Base-by-base conservation (phyloP, 192 early-diverging fungal genomes). In the Coemansia sp. region DNA sequence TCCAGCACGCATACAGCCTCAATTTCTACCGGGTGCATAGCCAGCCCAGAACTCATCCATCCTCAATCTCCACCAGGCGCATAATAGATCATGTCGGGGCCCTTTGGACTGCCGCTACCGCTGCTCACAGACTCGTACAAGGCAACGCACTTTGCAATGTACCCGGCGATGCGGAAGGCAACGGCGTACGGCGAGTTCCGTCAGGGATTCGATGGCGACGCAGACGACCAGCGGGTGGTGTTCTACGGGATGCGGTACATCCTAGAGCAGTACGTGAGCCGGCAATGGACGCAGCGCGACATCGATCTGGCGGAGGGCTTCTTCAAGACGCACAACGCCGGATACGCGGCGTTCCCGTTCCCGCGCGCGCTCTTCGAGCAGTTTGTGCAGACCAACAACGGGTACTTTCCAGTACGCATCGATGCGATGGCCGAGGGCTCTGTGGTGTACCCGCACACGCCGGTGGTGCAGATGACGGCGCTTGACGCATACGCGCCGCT, bases 111-210 rank as follows among this genome's bases (percentile, higher is more conserved):
- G 38, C 91, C 92, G 3, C 76, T 87, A 11, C 74, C 86, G 8
- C 70, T 95, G 44, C 72, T 95, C 23, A 90, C 94, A 8, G 94
- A 95, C 76, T 92, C 91, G 35, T 95, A 95, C 88, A 95, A 95
- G 82, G 82, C 87, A 0, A 87, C 86, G 20, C 94, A 95, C 68
- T 84, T 83, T 18, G 86, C 84, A 65, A 76, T 95, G 48, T 93
- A 92, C 69, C 94, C 94, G 2, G 82, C 86, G 16, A 88, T 92
- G 2, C 64, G 84, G 44, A 80, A 84, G 78, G 86, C 91, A 77
- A 86, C 89, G 26, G 94, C 94, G 38, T 95, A 95, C 62, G 89
- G 85, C 41, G 94, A 95, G 72, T 93, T 92, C 77, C 91, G 94
- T 5, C 66, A 75, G 12, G 72, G 84, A 6, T 92, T 80, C 71